phyloP scores from a whole-genome alignment of 345 rosid species.

The Salix koriyanagi region DNA sequence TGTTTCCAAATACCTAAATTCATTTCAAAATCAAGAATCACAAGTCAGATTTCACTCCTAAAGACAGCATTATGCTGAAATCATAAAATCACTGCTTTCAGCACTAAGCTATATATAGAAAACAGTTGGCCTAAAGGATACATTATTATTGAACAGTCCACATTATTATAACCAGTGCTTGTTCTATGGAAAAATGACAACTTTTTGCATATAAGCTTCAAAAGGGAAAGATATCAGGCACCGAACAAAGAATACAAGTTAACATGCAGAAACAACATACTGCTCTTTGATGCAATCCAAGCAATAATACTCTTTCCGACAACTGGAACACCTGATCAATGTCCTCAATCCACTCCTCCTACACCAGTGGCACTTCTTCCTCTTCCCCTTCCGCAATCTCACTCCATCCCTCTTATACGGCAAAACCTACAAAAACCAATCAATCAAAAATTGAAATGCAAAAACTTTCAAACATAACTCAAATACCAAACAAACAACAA shows the following conservation, averaged over 20 bases:
- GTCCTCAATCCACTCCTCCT: conserved; percentile 38
- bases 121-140: no score
- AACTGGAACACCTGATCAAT: conserved; percentile 66
- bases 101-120: not conserved
- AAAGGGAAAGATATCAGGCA: not conserved
- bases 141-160: not conserved
- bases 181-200: not conserved
- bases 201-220: no score
- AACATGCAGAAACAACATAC: conserved; percentile 30
- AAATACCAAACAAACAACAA: not conserved
- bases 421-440: conserved; percentile 31
- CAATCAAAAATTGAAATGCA: not conserved
- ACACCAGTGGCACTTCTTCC: conserved; percentile 84
- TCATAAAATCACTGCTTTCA: not conserved
- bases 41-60: conserved; percentile 3
- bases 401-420: conserved; percentile 53
- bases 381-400: conserved; percentile 52
- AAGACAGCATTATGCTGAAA: not conserved
- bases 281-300: conserved; percentile 62
- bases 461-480: conserved; percentile 1
- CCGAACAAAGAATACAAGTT: not conserved
- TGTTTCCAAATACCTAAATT: conserved; percentile 52
- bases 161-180: not conserved
- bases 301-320: conserved; percentile 69
- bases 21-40: conserved; percentile 19